Evolutionary conservation across 768 basidiomycete genomes (phyloP), one percentile per base, ranked within the genome.

Genomic region (Cyclocybe cylindracea): DNA sequence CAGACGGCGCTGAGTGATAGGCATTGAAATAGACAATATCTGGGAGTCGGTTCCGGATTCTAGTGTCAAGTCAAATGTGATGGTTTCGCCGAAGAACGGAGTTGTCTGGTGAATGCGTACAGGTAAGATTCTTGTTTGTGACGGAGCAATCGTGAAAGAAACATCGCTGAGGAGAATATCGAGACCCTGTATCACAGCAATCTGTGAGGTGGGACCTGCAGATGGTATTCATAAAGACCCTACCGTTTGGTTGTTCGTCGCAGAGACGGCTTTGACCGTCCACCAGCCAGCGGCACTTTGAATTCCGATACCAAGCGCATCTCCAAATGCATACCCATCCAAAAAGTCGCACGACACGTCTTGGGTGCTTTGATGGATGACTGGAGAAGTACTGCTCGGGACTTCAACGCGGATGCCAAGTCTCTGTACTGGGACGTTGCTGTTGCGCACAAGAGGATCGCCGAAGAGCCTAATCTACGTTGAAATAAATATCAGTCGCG

Each of bases 381-480:
- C 64, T 3, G 60, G 44, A 9, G 61, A 32, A 0, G 38, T 45
- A 2, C 61, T 54, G 0, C 64, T 56, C 31, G 81, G 76, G 7
- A 81, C 48, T 10, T 74, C 68, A 19, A 86, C 71, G 0, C 66
- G 64, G 42, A 92, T 58, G 3, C 72, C 73, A 54, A 94, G 68
- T 16, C 69, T 78, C 51, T 90, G 80, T 10, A 74, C 69, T 0
- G 91, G 91, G 3, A 71, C 49, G 1, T 75, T 68, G 18, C 64
- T 70, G 7, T 67, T 68, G 8, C 68, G 58, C 11, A 64, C 67
- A 32, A 58, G 68, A 8, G 91, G 89, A 65, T 90, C 89, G 6
- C 91, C 91, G 64, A 93, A 95, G 42, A 94, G 75, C 55, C 92
- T 76, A 50, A 94, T 91, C 87, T 92, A 58, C 7, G 24, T 24